Percentiles rank a stretch among this genome's conserved stretches.
Evolutionary conservation across 768 basidiomycete species (phyloP).

Genomic region (Tremella fuciformis): DNA sequence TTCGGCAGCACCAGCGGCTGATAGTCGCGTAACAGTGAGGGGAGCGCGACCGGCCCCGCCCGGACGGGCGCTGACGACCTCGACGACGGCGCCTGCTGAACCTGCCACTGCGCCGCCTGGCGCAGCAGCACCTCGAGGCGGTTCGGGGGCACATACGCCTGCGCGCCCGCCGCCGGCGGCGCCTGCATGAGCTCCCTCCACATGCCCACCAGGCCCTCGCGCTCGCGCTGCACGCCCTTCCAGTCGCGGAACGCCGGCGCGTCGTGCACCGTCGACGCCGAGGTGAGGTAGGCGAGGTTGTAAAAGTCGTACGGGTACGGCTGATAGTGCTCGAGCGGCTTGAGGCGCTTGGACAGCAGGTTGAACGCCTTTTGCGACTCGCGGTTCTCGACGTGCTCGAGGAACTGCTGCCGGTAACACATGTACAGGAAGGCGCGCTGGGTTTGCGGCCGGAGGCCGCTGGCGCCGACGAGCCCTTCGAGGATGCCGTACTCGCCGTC

Average conservation of each 20-base stretch:
- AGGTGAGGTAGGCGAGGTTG: conserved; percentile 49
- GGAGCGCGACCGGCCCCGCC: neutral
- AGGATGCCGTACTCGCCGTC: conserved; percentile 47
- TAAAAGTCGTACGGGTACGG: conserved; percentile 50
- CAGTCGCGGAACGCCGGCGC: conserved; percentile 46
- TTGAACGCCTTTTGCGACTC: conserved; percentile 50
- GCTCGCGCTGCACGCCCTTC: conserved; percentile 43
- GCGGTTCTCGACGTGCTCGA: conserved; percentile 48
- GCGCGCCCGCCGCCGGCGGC: conserved; percentile 5
- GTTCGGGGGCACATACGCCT: conserved; percentile 18
- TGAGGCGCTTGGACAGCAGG: conserved; percentile 47
- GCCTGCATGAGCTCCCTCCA: conserved; percentile 40
- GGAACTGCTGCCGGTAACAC: conserved; percentile 48
- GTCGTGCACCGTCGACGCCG: conserved; percentile 48
- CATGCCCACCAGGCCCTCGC: conserved; percentile 42
- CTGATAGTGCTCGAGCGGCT: conserved; percentile 52
- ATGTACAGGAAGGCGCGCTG: conserved; percentile 48
- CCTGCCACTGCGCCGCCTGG: conserved; percentile 49
- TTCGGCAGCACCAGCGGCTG: conserved; percentile 35
- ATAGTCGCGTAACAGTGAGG: conserved; percentile 37
- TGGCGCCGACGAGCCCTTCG: conserved; percentile 34
- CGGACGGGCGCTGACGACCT: neutral
- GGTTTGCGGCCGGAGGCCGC: conserved; percentile 36
- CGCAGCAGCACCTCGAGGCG: conserved; percentile 35
- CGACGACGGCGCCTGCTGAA: conserved; percentile 15